phyloP scores from a whole-genome alignment of 148 eudicot species.

The Vaccinium darrowii region DNA sequence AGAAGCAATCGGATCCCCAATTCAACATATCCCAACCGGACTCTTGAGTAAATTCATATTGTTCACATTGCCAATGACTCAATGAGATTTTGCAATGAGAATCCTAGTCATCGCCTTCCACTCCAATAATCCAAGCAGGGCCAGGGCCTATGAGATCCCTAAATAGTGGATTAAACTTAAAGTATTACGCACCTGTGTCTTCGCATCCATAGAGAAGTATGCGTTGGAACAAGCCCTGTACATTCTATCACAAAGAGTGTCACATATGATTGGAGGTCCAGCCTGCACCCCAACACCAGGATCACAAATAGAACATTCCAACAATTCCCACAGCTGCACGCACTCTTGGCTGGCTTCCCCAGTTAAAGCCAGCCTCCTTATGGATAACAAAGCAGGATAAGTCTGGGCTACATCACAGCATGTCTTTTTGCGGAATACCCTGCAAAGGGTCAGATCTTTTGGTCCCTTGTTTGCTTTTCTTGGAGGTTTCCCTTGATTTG shows the following conservation, averaged over 20 bases:
- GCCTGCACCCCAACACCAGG: slow-evolving; percentile 74
- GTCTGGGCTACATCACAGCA: slow-evolving; percentile 95
- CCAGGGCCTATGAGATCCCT: not conserved
- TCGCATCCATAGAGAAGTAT: slow-evolving; percentile 78
- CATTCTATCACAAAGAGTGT: slow-evolving; percentile 76
- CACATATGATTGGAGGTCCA: slow-evolving; percentile 82
- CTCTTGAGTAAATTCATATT: not conserved
- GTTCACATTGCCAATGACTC: not conserved
- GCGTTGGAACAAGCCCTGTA: slow-evolving; percentile 80
- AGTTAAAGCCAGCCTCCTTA: slow-evolving; percentile 72
- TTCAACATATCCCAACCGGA: not conserved
- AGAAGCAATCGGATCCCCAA: not conserved
- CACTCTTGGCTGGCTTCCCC: slow-evolving; percentile 94
- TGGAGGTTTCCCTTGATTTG: slow-evolving; percentile 79
- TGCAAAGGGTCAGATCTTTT: slow-evolving; percentile 81
- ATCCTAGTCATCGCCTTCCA: not conserved
- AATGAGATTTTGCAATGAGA: not conserved
- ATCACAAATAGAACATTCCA: slow-evolving; percentile 96
- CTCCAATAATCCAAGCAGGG: slow-evolving; percentile 5
- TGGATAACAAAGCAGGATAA: slow-evolving; percentile 66
- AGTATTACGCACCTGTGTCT: slow-evolving; percentile 58
- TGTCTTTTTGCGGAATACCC: slow-evolving; percentile 76
- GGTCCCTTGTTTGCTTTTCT: slow-evolving; percentile 57
- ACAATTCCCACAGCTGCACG: slow-evolving; percentile 81
- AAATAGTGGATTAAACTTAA: not conserved